Conservation (phyloP, 2,329 filamentous ascomycete species). For the Fusarium cicatricum region DNA sequence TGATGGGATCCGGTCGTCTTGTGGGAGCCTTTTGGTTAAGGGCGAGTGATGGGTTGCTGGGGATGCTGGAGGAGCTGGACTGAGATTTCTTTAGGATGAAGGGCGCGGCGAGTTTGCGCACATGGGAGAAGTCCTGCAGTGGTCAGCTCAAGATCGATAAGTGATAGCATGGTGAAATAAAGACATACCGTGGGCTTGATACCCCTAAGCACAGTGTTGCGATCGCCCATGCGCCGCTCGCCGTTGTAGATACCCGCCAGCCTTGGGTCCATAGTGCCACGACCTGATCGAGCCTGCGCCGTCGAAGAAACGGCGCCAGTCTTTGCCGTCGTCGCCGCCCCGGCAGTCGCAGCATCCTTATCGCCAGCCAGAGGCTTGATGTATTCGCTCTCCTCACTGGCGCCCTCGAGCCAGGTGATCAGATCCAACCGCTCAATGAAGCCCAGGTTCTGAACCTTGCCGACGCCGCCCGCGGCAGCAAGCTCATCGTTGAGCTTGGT, state of each 20-base stretch:
- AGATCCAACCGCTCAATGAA: slow-evolving; percentile 93
- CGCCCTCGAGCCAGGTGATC: slow-evolving; percentile 91
- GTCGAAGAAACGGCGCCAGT: slow-evolving; percentile 54
- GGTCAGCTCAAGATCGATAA: slow-evolving; percentile 10
- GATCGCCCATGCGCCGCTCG: slow-evolving; percentile 90
- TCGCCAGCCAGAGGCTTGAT: slow-evolving; percentile 84
- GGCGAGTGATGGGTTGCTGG: slow-evolving; percentile 56
- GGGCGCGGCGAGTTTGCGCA: slow-evolving; percentile 82
- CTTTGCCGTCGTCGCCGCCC: slow-evolving; percentile 49
- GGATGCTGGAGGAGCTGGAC: slow-evolving; percentile 48
- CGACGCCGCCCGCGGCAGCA: slow-evolving; percentile 64
- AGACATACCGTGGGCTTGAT: slow-evolving; percentile 82
- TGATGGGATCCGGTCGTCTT: slow-evolving; percentile 80
- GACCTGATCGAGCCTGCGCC: slow-evolving; percentile 61
- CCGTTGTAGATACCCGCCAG: slow-evolving; percentile 89
- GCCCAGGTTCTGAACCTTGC: slow-evolving; percentile 83
- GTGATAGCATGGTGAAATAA: background rate
- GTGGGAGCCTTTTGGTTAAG: slow-evolving; percentile 62
- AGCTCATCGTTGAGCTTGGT: slow-evolving; percentile 83
- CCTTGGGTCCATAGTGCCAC: slow-evolving; percentile 78
- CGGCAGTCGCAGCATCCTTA: slow-evolving; percentile 52
- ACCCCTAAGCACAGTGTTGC: slow-evolving; percentile 86
- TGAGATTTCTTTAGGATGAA: slow-evolving; percentile 73
- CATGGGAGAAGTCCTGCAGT: slow-evolving; percentile 86
- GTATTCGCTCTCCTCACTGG: slow-evolving; percentile 89